Evolutionary conservation across 2,329 filamentous ascomycete species (phyloP), one percentile per base, ranked within the genome.

Genomic region (Pseudocercospora fijiensis): DNA sequence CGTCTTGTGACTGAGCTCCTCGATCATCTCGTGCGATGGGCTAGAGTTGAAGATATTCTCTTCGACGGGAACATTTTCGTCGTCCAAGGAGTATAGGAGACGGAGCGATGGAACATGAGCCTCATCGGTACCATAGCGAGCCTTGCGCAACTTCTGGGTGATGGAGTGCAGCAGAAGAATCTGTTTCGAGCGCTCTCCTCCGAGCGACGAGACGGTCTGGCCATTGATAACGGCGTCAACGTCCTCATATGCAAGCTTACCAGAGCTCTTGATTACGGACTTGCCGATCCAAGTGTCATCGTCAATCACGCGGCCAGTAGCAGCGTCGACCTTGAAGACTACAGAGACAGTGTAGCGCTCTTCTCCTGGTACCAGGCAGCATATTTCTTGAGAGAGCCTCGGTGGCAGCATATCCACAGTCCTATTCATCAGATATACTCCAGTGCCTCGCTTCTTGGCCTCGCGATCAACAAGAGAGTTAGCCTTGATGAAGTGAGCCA

Each of bases 31-130:
- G 67, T 96, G 92, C 2, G 93, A 91, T 9, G 89, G 84, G 11
- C 91, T 92, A 28, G 91, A 94, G 76, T 97, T 89, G 74, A 98
- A 99, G 68, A 99, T 90, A 80, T 98, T 99, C 76, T 92, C 87
- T 80, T 96, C 92, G 45, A 98, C 93, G 2, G 94, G 95, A 59
- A 97, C 92, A 77, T 98, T 98, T 83, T 99, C 95, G 71, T 99
- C 95, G 71, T 99, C 95, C 45, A 98, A 85, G 79, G 96, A 93
- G 78, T 96, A 92, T 66, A 98, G 83, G 53, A 99, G 85, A 62
- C 95, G 90, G 58, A 99, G 86, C 45, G 94, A 89, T 33, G 93
- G 90, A 71, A 96, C 90, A 11, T 90, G 87, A 68, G 90, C 87
- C 37, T 90, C 89, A 58, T 92, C 89, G 26, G 74, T 75, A 62